Evolutionary conservation across 2,329 filamentous ascomycete genomes (phyloP).

Genomic region (Rhytidhysteron rufulum): DNA sequence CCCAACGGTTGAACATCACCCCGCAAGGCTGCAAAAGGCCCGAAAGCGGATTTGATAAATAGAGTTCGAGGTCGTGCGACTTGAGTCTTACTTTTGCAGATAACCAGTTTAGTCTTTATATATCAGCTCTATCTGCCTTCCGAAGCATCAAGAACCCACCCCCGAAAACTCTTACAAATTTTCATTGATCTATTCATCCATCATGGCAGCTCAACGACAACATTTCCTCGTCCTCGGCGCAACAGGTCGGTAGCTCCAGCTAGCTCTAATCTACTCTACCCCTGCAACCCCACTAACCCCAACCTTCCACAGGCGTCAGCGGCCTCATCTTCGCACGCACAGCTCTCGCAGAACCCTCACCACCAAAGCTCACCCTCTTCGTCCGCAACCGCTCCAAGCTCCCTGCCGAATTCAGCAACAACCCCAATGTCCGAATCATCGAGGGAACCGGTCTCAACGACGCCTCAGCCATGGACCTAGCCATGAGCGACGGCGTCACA

Average conservation of each 20-base stretch:
- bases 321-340: conserved; percentile 5
- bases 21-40: too few species aligned
- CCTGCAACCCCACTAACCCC: neutral
- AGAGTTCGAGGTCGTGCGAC: too few species aligned
- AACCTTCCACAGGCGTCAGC: conserved; percentile 3
- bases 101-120: too few species aligned
- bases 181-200: too few species aligned
- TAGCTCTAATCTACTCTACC: neutral
- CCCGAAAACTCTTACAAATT: too few species aligned
- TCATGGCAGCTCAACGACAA: neutral
- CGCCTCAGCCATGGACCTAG: neutral
- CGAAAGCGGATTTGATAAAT: too few species aligned
- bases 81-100: too few species aligned
- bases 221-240: conserved; percentile 9
- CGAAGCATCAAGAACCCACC: too few species aligned
- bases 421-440: conserved; percentile 6
- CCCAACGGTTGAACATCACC: too few species aligned
- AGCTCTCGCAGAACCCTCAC: conserved; percentile 2
- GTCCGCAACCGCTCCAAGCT: conserved; percentile 5
- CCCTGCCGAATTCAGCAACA: neutral
- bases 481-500: conserved; percentile 1
- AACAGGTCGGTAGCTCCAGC: conserved; percentile 5
- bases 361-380: conserved; percentile 5
- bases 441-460: conserved; percentile 5
- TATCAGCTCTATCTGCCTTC: too few species aligned